Evolutionary conservation across 345 rosid species (phyloP).

Genomic region (Brassica juncea): DNA sequence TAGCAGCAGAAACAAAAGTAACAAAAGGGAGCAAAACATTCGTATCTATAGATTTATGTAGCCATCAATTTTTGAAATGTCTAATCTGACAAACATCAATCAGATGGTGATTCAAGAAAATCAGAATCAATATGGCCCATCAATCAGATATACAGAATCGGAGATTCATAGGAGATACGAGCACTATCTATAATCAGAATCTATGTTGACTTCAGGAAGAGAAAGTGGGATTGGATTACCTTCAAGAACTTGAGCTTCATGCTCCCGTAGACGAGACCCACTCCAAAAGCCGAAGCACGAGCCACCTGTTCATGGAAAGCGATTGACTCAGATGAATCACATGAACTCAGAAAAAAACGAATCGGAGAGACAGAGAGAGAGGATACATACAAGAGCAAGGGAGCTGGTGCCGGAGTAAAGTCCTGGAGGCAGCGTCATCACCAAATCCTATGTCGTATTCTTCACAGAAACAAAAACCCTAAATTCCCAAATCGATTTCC

Average conservation of each 20-base stretch:
- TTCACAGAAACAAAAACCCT: constrained; percentile 15
- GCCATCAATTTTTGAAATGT: not conserved
- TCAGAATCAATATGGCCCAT: too few species aligned
- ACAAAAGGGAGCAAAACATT: not conserved
- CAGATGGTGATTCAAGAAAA: not conserved
- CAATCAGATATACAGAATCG: not conserved
- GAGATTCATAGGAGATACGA: constrained; percentile 10
- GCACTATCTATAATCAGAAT: not conserved
- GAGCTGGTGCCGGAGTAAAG: constrained; percentile 90
- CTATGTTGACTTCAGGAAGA: too few species aligned
- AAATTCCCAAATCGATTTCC: constrained; percentile 20
- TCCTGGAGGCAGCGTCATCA: constrained; percentile 78
- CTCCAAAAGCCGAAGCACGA: constrained; percentile 77
- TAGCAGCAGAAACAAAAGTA: constrained; percentile 1
- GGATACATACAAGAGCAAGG: constrained; percentile 61
- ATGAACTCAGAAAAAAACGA: not conserved
- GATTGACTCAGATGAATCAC: not conserved
- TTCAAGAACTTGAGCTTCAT: constrained; percentile 79
- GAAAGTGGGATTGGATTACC: constrained; percentile 38
- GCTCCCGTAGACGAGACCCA: constrained; percentile 78
- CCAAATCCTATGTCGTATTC: constrained; percentile 3
- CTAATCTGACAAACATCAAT: not conserved
- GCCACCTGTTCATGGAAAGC: constrained; percentile 61
- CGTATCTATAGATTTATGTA: not conserved
- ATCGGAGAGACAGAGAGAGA: not conserved